Percentiles rank a stretch among this genome's conserved stretches.
phyloP scores from a whole-genome alignment of 1,139 yeast genomes.

The Pichia sp. region DNA sequence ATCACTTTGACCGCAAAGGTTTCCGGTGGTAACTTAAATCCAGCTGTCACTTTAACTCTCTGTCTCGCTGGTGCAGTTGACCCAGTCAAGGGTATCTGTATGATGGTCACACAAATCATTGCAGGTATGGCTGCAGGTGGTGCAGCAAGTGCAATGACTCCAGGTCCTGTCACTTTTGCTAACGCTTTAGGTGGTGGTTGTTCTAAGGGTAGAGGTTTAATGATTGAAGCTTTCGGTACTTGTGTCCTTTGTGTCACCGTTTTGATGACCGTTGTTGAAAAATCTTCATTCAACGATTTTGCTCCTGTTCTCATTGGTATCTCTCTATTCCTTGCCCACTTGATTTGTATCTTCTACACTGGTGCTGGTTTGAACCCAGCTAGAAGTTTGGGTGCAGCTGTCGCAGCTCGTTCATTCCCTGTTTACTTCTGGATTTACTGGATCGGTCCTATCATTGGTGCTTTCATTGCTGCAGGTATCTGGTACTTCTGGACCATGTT shows the following conservation, averaged over 20 bases:
- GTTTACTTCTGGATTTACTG: slow-evolving; percentile 87
- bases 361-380: slow-evolving; percentile 95
- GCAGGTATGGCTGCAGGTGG: slow-evolving; percentile 95
- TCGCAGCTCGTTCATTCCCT: slow-evolving; percentile 65
- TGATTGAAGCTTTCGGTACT: slow-evolving; percentile 80
- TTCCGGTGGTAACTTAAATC: slow-evolving; percentile 88
- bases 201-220: slow-evolving; percentile 69
- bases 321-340: slow-evolving; percentile 74
- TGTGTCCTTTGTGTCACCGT: slow-evolving; percentile 69
- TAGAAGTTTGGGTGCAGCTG: slow-evolving; percentile 70
- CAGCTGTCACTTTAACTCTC: slow-evolving; percentile 76
- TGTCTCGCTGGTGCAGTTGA: slow-evolving; percentile 66
- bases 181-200: slow-evolving; percentile 68
- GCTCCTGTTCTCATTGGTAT: slow-evolving; percentile 85
- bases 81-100: slow-evolving; percentile 61
- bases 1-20: slow-evolving; percentile 71
- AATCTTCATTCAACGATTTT: slow-evolving; percentile 65
- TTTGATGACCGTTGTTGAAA: slow-evolving; percentile 78
- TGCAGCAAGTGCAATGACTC: slow-evolving; percentile 82
- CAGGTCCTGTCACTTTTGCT: slow-evolving; percentile 69
- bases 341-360: slow-evolving; percentile 75
- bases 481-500: slow-evolving; percentile 63
- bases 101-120: slow-evolving; percentile 62
- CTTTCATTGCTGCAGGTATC: slow-evolving; percentile 56
- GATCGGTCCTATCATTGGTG: slow-evolving; percentile 78